Evolutionary conservation across 2,329 filamentous ascomycete genomes (phyloP).

Genomic region (Cytospora schulzeri): DNA sequence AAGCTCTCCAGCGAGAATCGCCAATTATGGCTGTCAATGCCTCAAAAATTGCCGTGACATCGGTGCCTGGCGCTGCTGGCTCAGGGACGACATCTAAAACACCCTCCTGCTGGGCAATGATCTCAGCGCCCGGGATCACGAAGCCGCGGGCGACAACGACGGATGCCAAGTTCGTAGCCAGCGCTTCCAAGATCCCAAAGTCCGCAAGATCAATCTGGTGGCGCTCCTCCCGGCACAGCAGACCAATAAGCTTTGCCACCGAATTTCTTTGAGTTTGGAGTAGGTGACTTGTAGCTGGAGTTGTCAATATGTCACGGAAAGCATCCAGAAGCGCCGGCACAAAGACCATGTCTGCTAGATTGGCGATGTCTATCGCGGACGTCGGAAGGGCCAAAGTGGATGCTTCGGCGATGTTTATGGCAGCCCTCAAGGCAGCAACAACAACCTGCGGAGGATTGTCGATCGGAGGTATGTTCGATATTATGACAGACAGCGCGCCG

Average conservation of each 20-base stretch:
- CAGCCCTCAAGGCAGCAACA: constrained; percentile 71
- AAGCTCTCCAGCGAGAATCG: constrained; percentile 77
- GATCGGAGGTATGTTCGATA: constrained; percentile 68
- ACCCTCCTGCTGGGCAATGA: constrained; percentile 55
- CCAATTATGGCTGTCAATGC: constrained; percentile 76
- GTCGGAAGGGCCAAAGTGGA: constrained; percentile 56
- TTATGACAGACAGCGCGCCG: constrained; percentile 67
- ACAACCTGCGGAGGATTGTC: constrained; percentile 68
- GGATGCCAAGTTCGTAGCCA: constrained; percentile 73
- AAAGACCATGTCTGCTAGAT: constrained; percentile 68
- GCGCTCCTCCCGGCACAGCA: constrained; percentile 66
- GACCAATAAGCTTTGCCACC: constrained; percentile 57
- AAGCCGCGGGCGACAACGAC: constrained; percentile 70
- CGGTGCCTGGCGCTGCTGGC: constrained; percentile 59
- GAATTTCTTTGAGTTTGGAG: constrained; percentile 65
- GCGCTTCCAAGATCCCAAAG: constrained; percentile 73
- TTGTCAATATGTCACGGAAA: constrained; percentile 57
- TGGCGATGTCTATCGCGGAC: constrained; percentile 50
- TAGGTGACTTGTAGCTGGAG: constrained; percentile 28
- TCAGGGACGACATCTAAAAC: constrained; percentile 61
- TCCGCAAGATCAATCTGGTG: constrained; percentile 74
- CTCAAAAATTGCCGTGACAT: constrained; percentile 71
- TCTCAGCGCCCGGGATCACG: constrained; percentile 66
- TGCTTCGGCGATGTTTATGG: constrained; percentile 72
- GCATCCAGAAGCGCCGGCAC: constrained; percentile 60